Evolutionary conservation across 2,329 filamentous ascomycete genomes (phyloP).

Genomic region (Lachnellula subtilissima): DNA sequence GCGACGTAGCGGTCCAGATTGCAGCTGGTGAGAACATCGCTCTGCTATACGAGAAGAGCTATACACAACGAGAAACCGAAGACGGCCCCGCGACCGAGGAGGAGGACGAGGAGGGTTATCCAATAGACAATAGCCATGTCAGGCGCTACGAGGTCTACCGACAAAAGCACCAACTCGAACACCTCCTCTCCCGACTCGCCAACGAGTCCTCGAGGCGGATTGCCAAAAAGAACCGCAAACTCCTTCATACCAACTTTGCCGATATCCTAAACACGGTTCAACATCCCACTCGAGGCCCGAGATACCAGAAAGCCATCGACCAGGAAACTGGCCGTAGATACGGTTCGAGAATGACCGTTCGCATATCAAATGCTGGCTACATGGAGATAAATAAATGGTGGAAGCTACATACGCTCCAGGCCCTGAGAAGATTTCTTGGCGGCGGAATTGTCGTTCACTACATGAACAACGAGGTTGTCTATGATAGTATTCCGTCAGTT

Average conservation of each 20-base stretch:
- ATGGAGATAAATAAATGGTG: slow-evolving; percentile 69
- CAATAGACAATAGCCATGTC: slow-evolving; percentile 40
- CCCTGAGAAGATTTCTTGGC: slow-evolving; percentile 55
- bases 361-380: slow-evolving; percentile 52
- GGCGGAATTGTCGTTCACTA: slow-evolving; percentile 61
- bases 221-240: slow-evolving; percentile 62
- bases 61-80: slow-evolving; percentile 40
- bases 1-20: slow-evolving; percentile 57
- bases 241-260: slow-evolving; percentile 59
- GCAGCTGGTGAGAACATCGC: slow-evolving; percentile 70
- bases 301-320: slow-evolving; percentile 60
- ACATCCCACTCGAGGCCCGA: slow-evolving; percentile 60
- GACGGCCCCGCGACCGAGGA: slow-evolving; percentile 41
- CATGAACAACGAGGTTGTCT: slow-evolving; percentile 55
- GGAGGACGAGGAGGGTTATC: slow-evolving; percentile 33
- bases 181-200: slow-evolving; percentile 54
- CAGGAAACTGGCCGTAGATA: slow-evolving; percentile 54
- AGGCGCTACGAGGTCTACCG: slow-evolving; percentile 66
- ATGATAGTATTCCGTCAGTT: slow-evolving; percentile 49
- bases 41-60: slow-evolving; percentile 63
- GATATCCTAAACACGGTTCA: slow-evolving; percentile 64
- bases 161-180: slow-evolving; percentile 55
- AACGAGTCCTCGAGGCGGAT: slow-evolving; percentile 56
- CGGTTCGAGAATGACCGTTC: slow-evolving; percentile 57
- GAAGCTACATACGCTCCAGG: slow-evolving; percentile 62